These are phyloP conservation scores for Xylariomycetidae sp. DNA, from an alignment of 2,329 filamentous ascomycete genomes.

Conservation along the genomic window DNA sequence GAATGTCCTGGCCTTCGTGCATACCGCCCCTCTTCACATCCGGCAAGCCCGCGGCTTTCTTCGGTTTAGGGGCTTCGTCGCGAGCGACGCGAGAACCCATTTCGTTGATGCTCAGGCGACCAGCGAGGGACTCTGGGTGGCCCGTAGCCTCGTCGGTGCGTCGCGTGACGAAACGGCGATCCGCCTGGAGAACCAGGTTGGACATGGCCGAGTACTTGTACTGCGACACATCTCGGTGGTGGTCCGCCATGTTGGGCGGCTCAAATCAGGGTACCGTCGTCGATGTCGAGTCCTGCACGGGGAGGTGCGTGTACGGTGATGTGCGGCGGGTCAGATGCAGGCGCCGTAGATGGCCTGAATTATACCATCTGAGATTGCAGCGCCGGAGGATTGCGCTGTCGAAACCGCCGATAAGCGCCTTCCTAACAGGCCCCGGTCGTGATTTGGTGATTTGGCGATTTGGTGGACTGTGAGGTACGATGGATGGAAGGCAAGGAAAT, in stretches of 20 bases:
- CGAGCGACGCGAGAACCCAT: constrained; percentile 85
- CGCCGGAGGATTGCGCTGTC: too few relatives aligned
- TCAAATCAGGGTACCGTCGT: constrained; percentile 5
- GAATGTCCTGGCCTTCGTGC: constrained; percentile 75
- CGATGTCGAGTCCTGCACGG: too few relatives aligned
- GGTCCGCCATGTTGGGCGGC: constrained; percentile 60
- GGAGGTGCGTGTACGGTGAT: too few relatives aligned
- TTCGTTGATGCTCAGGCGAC: constrained; percentile 85
- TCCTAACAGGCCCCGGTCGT: too few relatives aligned
- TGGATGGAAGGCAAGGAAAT: too few relatives aligned
- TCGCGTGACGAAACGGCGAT: constrained; percentile 89
- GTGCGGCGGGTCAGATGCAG: constrained; percentile 8
- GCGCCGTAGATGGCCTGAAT: constrained; percentile 13
- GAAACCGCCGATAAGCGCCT: too few relatives aligned
- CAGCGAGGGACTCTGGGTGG: constrained; percentile 94
- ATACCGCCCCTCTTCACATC: constrained; percentile 70
- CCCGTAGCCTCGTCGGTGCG: constrained; percentile 92
- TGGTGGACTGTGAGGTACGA: too few relatives aligned
- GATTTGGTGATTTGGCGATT: too few relatives aligned
- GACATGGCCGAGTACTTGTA: constrained; percentile 99
- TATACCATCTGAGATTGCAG: constrained; percentile 19
- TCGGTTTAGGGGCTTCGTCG: constrained; percentile 74
- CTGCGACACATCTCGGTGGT: constrained; percentile 80
- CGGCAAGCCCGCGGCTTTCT: constrained; percentile 63
- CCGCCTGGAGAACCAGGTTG: constrained; percentile 99